Evolutionary conservation across 2,329 filamentous ascomycete species (phyloP).

Genomic region (Metarhizium guizhouense): DNA sequence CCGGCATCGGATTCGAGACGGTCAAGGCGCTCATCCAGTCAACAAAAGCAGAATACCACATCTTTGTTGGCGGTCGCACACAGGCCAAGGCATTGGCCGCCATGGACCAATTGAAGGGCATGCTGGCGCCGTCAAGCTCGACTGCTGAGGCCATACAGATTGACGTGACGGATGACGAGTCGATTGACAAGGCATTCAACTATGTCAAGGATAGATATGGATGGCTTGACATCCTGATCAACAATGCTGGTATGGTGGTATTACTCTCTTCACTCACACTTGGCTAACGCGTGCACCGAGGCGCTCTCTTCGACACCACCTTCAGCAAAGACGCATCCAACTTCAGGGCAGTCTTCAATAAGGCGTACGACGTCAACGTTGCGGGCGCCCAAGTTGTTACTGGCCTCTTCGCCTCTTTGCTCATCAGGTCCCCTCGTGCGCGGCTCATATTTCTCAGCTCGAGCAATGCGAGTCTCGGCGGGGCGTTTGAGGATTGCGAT

Average conservation of each 20-base stretch:
- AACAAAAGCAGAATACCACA: constrained; percentile 33
- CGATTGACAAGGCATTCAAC: constrained; percentile 37
- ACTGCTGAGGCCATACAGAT: constrained; percentile 38
- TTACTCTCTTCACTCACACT: not conserved
- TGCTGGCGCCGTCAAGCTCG: constrained; percentile 30
- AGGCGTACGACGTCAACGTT: constrained; percentile 41
- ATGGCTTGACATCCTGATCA: constrained; percentile 43
- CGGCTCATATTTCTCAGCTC: constrained; percentile 37
- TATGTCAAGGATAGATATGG: constrained; percentile 31
- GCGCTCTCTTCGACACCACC: constrained; percentile 33
- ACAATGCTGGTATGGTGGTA: constrained; percentile 40
- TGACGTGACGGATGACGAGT: constrained; percentile 43
- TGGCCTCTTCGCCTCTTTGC: constrained; percentile 30
- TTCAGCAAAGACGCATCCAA: not conserved
- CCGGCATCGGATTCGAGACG: constrained; percentile 49
- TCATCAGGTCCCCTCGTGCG: constrained; percentile 31
- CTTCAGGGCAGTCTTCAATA: constrained; percentile 25
- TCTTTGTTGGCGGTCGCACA: constrained; percentile 46
- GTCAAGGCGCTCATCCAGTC: constrained; percentile 45
- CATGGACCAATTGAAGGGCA: constrained; percentile 31
- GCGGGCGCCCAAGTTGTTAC: constrained; percentile 35
- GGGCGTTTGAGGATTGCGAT: constrained; percentile 18
- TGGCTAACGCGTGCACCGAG: constrained; percentile 12
- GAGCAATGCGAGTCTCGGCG: constrained; percentile 30
- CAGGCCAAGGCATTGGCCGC: constrained; percentile 32